Percentiles rank a stretch among this genome's conserved stretches.
Conservation (phyloP, 139 green algal genomes). For the Dunaliella sp. region DNA sequence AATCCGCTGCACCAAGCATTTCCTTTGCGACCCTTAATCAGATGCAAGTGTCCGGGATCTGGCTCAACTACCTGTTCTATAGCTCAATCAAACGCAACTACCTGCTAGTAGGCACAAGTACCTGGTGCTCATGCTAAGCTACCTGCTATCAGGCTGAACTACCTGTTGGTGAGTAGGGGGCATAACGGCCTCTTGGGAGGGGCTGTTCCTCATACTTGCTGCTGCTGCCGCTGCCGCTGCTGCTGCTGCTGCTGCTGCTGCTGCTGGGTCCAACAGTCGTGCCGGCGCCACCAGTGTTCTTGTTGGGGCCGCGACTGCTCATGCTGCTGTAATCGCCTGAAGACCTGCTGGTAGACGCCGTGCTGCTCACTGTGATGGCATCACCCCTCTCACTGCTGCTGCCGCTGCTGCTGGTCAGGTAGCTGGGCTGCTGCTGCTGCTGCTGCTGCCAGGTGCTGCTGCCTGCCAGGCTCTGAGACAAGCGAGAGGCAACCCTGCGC, state of each 20-base stretch:
- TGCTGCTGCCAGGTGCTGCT: background rate
- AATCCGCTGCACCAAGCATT: no score
- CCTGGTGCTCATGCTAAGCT: background rate
- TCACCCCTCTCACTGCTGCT: no score
- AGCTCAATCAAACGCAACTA: background rate
- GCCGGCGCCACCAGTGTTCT: background rate
- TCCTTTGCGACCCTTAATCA: background rate
- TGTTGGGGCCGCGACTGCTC: background rate
- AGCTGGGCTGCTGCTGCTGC: background rate
- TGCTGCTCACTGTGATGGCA: no score
- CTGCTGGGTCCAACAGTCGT: background rate
- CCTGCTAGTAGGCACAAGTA: background rate
- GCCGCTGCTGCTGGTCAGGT: background rate
- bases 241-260: background rate
- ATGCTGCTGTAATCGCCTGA: no score
- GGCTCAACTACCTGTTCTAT: background rate
- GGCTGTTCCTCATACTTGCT: background rate
- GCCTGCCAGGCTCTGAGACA: background rate
- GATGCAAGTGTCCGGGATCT: background rate
- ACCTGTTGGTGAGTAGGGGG: background rate
- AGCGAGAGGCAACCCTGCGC: background rate
- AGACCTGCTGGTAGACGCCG: no score
- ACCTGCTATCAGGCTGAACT: background rate
- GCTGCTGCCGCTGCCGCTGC: background rate
- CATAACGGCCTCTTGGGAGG: background rate